Percentiles rank a stretch among this genome's conserved stretches.
These are phyloP conservation scores for Geotrichum reessii DNA, from an alignment of 1,139 yeast genomes.

Conservation along the genomic window DNA sequence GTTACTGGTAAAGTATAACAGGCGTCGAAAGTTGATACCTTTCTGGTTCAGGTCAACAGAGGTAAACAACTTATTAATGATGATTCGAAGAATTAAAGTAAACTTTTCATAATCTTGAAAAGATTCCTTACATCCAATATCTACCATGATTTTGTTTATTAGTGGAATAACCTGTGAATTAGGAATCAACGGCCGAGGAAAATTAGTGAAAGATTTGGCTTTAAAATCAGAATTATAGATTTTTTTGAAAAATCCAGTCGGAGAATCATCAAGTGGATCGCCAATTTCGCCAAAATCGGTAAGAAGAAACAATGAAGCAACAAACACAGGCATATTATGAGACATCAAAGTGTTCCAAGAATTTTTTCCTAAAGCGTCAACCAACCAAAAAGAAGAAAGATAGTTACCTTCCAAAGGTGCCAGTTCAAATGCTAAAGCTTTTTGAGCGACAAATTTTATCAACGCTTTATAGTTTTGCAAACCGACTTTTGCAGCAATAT, in stretches of 20 bases:
- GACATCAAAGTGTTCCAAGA: constrained; percentile 5
- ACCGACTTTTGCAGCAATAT: constrained; percentile 1
- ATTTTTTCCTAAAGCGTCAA: constrained; percentile 1
- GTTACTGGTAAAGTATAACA: constrained; percentile 12
- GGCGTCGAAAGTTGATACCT: constrained; percentile 14
- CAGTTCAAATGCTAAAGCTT: constrained; percentile 11
- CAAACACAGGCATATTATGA: constrained; percentile 1
- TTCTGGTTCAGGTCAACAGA: constrained; percentile 16
- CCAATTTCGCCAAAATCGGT: constrained; percentile 9
- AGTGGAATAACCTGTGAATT: background rate
- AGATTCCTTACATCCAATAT: background rate
- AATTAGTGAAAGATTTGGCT: constrained; percentile 3
- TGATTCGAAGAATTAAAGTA: constrained; percentile 2
- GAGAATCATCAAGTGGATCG: background rate
- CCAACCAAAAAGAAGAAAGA: constrained; percentile 3
- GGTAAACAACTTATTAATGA: constrained; percentile 8
- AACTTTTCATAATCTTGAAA: background rate
- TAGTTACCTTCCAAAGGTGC: background rate
- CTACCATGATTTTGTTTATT: background rate
- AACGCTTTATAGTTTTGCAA: background rate
- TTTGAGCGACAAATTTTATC: constrained; percentile 1
- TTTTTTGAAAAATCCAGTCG: background rate
- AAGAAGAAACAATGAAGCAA: constrained; percentile 8
- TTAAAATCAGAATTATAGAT: constrained; percentile 1
- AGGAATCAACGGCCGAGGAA: constrained; percentile 10